Base-by-base conservation (phyloP, 768 basidiomycete genomes). In the Cytidiella melzeri region DNA sequence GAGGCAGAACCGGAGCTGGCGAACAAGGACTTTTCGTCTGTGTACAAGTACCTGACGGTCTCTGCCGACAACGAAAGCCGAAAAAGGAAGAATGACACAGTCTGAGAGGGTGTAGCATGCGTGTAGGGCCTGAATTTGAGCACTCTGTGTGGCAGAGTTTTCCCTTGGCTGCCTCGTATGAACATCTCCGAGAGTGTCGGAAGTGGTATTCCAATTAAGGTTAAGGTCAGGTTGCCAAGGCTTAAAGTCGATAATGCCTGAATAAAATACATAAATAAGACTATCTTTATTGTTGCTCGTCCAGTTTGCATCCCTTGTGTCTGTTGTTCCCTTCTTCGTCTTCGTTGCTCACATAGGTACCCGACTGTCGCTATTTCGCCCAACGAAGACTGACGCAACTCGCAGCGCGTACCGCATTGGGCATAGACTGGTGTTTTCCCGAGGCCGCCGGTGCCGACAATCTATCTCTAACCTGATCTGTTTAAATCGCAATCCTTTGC, bases 21-120 rank as follows among this genome's bases (percentile, higher is more conserved):
- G 1, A 72, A 62, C 43, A 84, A 81, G 58, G 92, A 93, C 57
- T 93, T 94, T 61, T 91, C 87, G 28, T 81, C 81, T 11, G 81
- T 93, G 21, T 93, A 90, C 64, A 68, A 72, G 43, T 83, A 80
- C 63, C 67, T 92, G 49, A 58, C 71, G 57, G 59, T 61, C 44
- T 56, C 57, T 41, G 57, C 58, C 34, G 49, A 61, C 46, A 45
- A 54, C 42, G 47, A 59, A 43, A 45, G 18, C n/a, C 15, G 4
- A 18, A 24, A 21, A n/a, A 19, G 18, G 28, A 37, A n/a, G 13
- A 20, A 20, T 5, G 13, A 43, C 10, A 11, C 5, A 13, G 27
- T 12, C 7, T 28, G 28, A 5, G 7, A 11, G 6, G 18, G 6
- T 30, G 26, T 4, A 10, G 25, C 28, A 7, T 30, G 40, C 7